Base-by-base conservation (phyloP, 2,329 filamentous ascomycete genomes). In the Aureobasidium namibiae region DNA sequence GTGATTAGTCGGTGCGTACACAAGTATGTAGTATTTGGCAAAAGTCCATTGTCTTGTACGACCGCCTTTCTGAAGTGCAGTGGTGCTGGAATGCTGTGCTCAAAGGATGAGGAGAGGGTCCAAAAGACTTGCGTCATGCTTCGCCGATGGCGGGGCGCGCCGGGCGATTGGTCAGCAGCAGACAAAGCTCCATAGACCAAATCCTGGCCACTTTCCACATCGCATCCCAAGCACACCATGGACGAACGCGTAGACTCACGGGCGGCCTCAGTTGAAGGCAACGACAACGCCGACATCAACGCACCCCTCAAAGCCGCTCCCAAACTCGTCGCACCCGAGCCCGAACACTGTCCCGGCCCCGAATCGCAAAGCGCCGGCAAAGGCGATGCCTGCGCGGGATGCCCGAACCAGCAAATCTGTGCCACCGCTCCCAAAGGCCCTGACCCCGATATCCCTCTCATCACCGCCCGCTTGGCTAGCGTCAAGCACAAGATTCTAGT, bases 381-480 rank as follows among this genome's bases (percentile, higher is more conserved):
- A 73, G 80, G 79, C 60, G 92, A 96, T 74, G 91, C 90, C 44
- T 99, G 94, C 77, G 90, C 87, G 49, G 92, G 92, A 57, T 99
- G 94, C 70, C 94, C 94, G 1, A 99, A 99, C 77, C 92, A 99
- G 76, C 79, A 85, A 49, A 96, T 99, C 67, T 99, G 94, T 78
- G 92, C 92, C 18, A 89, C 92, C 1, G 89, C 92, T 1, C 92
- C 92, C 23, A 96, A 96, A 74, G 94, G 92, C 0, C 92, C 94
- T 1, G 94, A 99, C 71, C 92, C 92, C 0, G 94, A 99, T 72
- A 89, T 97, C 46, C 86, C 91, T 3, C 73, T 94, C 65, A 96
- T 99, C 67, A 88, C 91, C 16, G 83, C 87, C 59, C 89, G 92
- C 4, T 85, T 99, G 3, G 80, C 86, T 11, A 83, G 84, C 54